A percentile compares a stretch with the other conserved stretches of the same genome.
These are phyloP conservation scores for Exsudoporus floridanus DNA, from an alignment of 1,284 basidiomycete species.

Conservation along the genomic window DNA sequence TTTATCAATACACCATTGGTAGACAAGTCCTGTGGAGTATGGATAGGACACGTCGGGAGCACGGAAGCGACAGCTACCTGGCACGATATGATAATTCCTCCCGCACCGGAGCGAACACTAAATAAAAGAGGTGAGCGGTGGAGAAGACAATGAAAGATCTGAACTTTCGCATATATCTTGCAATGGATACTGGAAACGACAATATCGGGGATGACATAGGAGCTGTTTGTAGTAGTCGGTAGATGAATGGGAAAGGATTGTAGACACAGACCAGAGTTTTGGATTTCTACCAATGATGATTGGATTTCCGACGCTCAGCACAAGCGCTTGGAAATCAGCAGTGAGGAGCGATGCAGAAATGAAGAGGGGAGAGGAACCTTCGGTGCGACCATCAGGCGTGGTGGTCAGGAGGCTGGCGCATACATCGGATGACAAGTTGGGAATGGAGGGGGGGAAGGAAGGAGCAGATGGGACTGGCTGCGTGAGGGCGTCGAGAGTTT, in stretches of 20 bases:
- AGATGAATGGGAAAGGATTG: slow-evolving; percentile 2
- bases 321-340: slow-evolving; percentile 42
- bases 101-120: slow-evolving; percentile 64
- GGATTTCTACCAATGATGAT: slow-evolving; percentile 67
- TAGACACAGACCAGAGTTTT: slow-evolving; percentile 43
- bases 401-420: slow-evolving; percentile 69
- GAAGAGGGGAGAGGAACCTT: slow-evolving; percentile 44
- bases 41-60: background rate
- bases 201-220: slow-evolving; percentile 49
- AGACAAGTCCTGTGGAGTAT: slow-evolving; percentile 59
- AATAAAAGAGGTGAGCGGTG: background rate
- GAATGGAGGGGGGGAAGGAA: slow-evolving; percentile 11
- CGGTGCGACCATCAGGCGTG: slow-evolving; percentile 52
- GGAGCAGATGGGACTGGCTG: slow-evolving; percentile 33
- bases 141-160: background rate
- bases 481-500: slow-evolving; percentile 23
- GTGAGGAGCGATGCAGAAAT: slow-evolving; percentile 15
- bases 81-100: slow-evolving; percentile 73
- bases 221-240: slow-evolving; percentile 33
- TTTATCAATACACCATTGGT: slow-evolving; percentile 78
- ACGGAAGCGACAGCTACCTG: slow-evolving; percentile 44
- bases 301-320: slow-evolving; percentile 60
- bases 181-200: slow-evolving; percentile 70
- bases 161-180: slow-evolving; percentile 70
- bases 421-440: slow-evolving; percentile 38